Base-by-base conservation (phyloP, 352 stramenopile genomes). In the Phytophthora melonis region DNA sequence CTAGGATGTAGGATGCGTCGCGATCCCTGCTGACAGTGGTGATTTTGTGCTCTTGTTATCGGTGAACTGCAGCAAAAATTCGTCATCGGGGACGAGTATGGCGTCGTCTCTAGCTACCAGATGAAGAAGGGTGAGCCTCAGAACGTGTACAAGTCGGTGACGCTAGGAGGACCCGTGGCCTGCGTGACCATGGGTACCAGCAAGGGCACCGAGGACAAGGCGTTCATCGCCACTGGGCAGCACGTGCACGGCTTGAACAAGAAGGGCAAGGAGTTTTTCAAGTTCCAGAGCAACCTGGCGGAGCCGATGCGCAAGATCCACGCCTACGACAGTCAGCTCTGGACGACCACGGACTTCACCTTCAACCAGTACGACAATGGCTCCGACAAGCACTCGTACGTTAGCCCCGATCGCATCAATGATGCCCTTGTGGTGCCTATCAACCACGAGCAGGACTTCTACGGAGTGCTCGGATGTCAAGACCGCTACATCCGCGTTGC, bases 221-320 rank as follows among this genome's bases (percentile, higher is more conserved):
- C 81, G 23, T 94, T 89, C 56, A 73, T 93, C 6, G 89, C 86
- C n/a, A 93, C 78, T 2, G 82, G 83, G 2, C 82, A 94, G 47
- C 83, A 82, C 61, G 83, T 97, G 13, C 79, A 89, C 53, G 90
- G 90, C 5, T 84, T 93, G 47, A 96, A 66, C 66, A 93, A 93
- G 70, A 97, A 97, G 47, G 90, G 89, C 59, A 97, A 95, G 49
- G 89, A 93, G 77, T 91, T 94, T 62, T 94, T 93, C 74, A 92
- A 85, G 70, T 95, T 95, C 79, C 86, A 94, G 70, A 95, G 88
- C 77, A 97, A 95, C 47, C 66, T 97, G 30, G 84, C 84, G 39
- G 90, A 97, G 68, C 78, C 89, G 1, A 87, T 97, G 72, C 86
- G 83, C 59, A 89, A 91, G 66, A 82, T 96, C 30, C 70, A 88